Percentiles rank a stretch among this genome's conserved stretches.
These are phyloP conservation scores for Rhynchosporium secalis DNA, from an alignment of 2,329 filamentous ascomycete species.

Conservation along the genomic window DNA sequence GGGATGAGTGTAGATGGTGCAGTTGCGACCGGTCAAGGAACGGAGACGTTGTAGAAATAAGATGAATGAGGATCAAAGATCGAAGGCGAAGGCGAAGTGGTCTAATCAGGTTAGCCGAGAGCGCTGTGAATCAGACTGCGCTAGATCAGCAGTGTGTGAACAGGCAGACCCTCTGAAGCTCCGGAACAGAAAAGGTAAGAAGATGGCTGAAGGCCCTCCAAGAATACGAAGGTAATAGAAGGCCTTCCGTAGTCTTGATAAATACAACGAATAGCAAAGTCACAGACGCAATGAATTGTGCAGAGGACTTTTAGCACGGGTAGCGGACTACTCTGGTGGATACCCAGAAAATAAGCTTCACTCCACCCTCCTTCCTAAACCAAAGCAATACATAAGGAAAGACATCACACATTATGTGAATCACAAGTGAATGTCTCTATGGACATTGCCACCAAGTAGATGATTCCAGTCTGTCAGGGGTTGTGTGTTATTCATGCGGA, in stretches of 20 bases:
- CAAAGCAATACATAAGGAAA: not conserved
- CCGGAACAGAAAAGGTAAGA: not conserved
- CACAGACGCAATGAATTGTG: not conserved
- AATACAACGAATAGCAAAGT: not conserved
- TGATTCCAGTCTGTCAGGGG: not conserved
- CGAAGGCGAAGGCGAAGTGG: constrained; percentile 14
- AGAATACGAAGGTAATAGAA: not conserved
- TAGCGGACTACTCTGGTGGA: not conserved
- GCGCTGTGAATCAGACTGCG: constrained; percentile 1
- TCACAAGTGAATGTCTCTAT: not conserved
- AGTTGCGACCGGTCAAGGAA: not conserved
- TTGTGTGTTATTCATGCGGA: not conserved
- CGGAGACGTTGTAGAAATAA: constrained; percentile 6
- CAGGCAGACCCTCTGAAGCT: constrained; percentile 12
- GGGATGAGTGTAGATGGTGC: constrained; percentile 1
- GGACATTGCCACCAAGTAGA: not conserved
- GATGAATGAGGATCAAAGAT: constrained; percentile 5
- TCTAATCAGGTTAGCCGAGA: constrained; percentile 9
- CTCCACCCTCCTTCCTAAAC: too few species aligned
- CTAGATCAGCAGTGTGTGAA: constrained; percentile 7
- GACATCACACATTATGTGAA: constrained; percentile 4
- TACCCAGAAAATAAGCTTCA: not conserved
- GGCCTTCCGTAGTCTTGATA: not conserved
- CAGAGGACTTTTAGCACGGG: not conserved
- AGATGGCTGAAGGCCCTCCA: not conserved